Evolutionary conservation across 1,284 basidiomycete species (phyloP).

Genomic region (Wolfiporia cocos): DNA sequence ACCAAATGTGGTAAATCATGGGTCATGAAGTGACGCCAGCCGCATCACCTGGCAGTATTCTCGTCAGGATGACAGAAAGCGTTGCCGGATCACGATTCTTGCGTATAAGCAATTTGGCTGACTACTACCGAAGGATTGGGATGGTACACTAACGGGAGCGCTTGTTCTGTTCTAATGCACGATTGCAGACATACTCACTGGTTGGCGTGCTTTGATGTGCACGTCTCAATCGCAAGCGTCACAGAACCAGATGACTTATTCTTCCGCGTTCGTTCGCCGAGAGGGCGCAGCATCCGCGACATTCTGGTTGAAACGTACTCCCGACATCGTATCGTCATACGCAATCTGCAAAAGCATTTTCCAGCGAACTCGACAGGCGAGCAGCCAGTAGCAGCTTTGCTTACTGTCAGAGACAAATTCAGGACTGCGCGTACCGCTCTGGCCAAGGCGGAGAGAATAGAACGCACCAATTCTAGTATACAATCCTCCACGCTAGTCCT

Average conservation of each 20-base stretch:
- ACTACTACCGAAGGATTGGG: too few relatives aligned
- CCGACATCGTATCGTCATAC: constrained; percentile 3
- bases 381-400: too few relatives aligned
- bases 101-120: too few relatives aligned
- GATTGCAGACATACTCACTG: too few relatives aligned
- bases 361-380: too few relatives aligned
- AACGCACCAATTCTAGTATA: constrained; percentile 4
- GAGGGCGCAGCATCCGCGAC: too few relatives aligned
- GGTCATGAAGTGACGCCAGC: neutral
- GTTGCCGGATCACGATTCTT: neutral
- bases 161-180: too few relatives aligned
- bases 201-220: too few relatives aligned
- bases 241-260: too few relatives aligned
- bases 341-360: constrained; percentile 1
- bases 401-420: neutral
- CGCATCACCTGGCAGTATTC: constrained; percentile 2
- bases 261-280: too few relatives aligned
- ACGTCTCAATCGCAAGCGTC: too few relatives aligned
- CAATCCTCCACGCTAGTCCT: constrained; percentile 2
- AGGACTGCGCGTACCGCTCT: neutral
- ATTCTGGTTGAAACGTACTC: neutral
- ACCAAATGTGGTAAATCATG: constrained; percentile 6
- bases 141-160: too few relatives aligned
- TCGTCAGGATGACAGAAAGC: neutral
- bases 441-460: constrained; percentile 1